Evolutionary conservation across 495 filamentous ascomycete genomes (phyloP).

Genomic region (Penicillium salamii): DNA sequence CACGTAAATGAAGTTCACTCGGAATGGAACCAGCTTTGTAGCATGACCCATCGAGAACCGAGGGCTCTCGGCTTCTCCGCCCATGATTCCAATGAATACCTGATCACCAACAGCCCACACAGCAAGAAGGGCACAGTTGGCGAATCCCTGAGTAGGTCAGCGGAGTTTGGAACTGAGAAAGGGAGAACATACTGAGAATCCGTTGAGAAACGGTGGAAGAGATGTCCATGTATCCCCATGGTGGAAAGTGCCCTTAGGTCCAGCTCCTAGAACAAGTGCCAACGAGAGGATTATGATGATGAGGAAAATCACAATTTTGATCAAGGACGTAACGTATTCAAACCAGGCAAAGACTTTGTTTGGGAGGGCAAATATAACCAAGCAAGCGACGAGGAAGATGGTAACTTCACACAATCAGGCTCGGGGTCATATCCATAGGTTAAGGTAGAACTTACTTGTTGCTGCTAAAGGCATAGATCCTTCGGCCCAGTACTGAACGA

Average conservation of each 20-base stretch:
- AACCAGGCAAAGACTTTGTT: constrained; percentile 30
- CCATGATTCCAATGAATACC: constrained; percentile 25
- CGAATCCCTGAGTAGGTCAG: constrained; percentile 16
- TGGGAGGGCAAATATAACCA: constrained; percentile 23
- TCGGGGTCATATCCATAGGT: too few relatives aligned
- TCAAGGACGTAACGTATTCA: constrained; percentile 26
- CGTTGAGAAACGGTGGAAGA: constrained; percentile 21
- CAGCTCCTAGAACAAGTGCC: constrained; percentile 28
- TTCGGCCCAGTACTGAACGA: constrained; percentile 29
- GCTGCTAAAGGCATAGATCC: constrained; percentile 18
- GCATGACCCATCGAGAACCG: constrained; percentile 29
- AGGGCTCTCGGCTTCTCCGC: constrained; percentile 24
- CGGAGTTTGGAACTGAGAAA: constrained; percentile 5
- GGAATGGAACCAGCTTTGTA: constrained; percentile 26
- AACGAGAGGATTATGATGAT: constrained; percentile 25
- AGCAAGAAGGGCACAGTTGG: constrained; percentile 29
- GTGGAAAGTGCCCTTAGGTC: constrained; percentile 22
- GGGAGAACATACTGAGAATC: constrained; percentile 24
- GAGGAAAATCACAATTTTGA: constrained; percentile 31
- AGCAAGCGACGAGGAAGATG: constrained; percentile 22
- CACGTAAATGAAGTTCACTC: constrained; percentile 31
- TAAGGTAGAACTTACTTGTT: constrained; percentile 15
- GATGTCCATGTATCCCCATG: constrained; percentile 28
- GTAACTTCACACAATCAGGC: constrained; percentile 9
- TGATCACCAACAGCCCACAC: constrained; percentile 28